Evolutionary conservation across 1,284 basidiomycete genomes (phyloP).

Genomic region (Pulveroboletus sp.): DNA sequence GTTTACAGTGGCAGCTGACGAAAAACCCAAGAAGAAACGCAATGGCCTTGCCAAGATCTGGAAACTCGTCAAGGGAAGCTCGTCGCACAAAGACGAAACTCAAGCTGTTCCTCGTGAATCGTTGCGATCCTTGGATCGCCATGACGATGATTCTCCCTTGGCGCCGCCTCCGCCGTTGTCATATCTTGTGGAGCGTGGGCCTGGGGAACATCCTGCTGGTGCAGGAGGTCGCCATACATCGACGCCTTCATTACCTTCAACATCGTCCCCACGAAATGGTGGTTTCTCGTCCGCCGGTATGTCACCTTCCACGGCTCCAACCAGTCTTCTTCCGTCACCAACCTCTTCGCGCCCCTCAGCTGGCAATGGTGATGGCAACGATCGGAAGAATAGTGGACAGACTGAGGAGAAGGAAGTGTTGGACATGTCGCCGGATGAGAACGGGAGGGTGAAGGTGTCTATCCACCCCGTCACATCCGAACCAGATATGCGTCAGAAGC

Average conservation of each 20-base stretch:
- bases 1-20: conserved; percentile 28
- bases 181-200: conserved; percentile 75
- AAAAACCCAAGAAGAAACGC: conserved; percentile 68
- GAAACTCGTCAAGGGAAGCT: conserved; percentile 68
- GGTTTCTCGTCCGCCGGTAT: conserved; percentile 54
- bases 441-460: conserved; percentile 38
- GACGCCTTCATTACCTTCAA: conserved; percentile 64
- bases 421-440: conserved; percentile 38
- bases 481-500: conserved; percentile 55
- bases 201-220: conserved; percentile 46
- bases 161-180: conserved; percentile 84
- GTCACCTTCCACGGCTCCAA: conserved; percentile 70
- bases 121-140: conserved; percentile 43
- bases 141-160: conserved; percentile 71
- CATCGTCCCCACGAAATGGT: conserved; percentile 54
- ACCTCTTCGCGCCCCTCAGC: conserved; percentile 65
- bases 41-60: conserved; percentile 83
- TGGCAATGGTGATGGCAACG: conserved; percentile 53
- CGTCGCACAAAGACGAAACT: conserved; percentile 43
- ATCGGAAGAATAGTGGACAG: conserved; percentile 42
- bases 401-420: conserved; percentile 41
- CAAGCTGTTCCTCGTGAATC: conserved; percentile 21
- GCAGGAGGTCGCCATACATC: conserved; percentile 57
- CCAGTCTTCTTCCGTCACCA: conserved; percentile 71
- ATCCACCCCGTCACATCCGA: conserved; percentile 58